These are phyloP conservation scores for Neobulgaria alba DNA, from an alignment of 2,329 filamentous ascomycete genomes.

Conservation along the genomic window DNA sequence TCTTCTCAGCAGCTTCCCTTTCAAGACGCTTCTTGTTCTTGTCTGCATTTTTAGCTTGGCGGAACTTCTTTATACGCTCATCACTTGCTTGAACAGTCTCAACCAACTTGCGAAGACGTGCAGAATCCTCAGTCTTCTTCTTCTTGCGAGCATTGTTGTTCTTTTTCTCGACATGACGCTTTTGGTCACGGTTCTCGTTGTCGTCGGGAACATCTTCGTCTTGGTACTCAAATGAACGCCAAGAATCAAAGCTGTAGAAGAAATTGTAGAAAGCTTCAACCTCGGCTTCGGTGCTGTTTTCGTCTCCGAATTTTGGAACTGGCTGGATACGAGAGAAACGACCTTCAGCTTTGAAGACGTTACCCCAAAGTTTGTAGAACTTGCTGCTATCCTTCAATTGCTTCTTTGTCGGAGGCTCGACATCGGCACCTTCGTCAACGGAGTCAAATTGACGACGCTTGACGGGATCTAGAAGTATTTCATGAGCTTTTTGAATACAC, in stretches of 20 bases:
- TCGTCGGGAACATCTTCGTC: constrained; percentile 98
- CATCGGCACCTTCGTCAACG: constrained; percentile 87
- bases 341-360: constrained; percentile 82
- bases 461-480: constrained; percentile 83
- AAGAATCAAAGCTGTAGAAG: constrained; percentile 99
- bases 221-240: constrained; percentile 95
- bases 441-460: constrained; percentile 95
- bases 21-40: constrained; percentile 95
- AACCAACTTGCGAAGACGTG: constrained; percentile 79
- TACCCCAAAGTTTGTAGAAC: constrained; percentile 93
- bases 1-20: constrained; percentile 85
- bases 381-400: constrained; percentile 72
- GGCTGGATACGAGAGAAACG: constrained; percentile 90
- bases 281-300: constrained; percentile 76
- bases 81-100: constrained; percentile 79
- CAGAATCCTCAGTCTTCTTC: constrained; percentile 98
- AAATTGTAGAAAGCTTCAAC: constrained; percentile 99
- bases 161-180: constrained; percentile 96
- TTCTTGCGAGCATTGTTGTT: constrained; percentile 96
- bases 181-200: constrained; percentile 98
- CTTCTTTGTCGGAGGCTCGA: constrained; percentile 90
- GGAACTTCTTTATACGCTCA: constrained; percentile 96
- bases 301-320: constrained; percentile 77
- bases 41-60: constrained; percentile 78
- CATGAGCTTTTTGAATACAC: constrained; percentile 97